These are phyloP conservation scores for Lumnitzera littorea DNA, from an alignment of 345 rosid genomes.

Conservation along the genomic window DNA sequence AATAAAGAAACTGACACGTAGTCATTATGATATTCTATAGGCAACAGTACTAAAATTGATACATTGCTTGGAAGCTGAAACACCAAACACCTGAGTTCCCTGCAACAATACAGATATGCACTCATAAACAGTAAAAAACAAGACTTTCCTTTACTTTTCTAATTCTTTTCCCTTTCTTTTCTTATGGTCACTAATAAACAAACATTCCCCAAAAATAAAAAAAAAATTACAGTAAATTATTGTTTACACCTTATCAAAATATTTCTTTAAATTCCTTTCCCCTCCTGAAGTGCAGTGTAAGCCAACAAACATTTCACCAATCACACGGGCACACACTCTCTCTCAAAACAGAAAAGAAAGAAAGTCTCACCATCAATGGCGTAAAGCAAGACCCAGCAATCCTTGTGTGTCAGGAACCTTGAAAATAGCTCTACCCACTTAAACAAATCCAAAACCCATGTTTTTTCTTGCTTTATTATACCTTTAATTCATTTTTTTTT, in stretches of 20 bases:
- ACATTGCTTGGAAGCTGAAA: slow-evolving; percentile 41
- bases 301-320: slow-evolving; percentile 29
- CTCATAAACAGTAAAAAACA: not conserved
- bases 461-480: not conserved
- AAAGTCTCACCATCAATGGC: slow-evolving; percentile 28
- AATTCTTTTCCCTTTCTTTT: no score
- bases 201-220: not conserved
- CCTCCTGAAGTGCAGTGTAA: slow-evolving; percentile 26
- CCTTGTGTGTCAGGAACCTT: slow-evolving; percentile 33
- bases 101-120: not conserved
- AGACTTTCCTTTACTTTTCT: no score
- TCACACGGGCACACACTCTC: slow-evolving; percentile 2
- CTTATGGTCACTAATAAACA: not conserved
- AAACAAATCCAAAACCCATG: not conserved
- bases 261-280: not conserved
- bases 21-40: no score
- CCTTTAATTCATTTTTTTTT: not conserved
- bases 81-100: not conserved
- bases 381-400: slow-evolving; percentile 28
- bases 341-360: not conserved
- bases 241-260: not conserved
- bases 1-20: no score
- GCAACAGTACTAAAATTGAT: not conserved
- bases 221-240: slow-evolving; percentile 3
- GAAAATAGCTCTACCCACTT: slow-evolving; percentile 5